Conservation (phyloP, 176 grass and related monocot species). For the Carex pumila region DNA sequence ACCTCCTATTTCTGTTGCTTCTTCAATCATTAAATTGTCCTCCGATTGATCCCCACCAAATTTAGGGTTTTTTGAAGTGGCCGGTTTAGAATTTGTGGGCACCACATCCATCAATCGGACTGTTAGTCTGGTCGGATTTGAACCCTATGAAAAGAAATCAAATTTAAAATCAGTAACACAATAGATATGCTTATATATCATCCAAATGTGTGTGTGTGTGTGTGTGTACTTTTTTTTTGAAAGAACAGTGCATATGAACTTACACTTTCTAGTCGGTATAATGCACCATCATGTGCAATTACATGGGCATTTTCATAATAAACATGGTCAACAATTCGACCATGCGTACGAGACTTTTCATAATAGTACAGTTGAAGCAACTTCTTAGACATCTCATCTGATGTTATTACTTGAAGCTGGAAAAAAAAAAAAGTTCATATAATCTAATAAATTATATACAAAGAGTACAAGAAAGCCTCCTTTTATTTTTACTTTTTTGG, state of each 20-base stretch:
- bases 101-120: conserved; percentile 59
- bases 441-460: background rate
- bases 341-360: conserved; percentile 47
- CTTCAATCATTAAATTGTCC: conserved; percentile 52
- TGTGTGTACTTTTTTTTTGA: background rate
- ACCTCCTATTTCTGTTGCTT: conserved; percentile 38
- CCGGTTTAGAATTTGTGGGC: conserved; percentile 50
- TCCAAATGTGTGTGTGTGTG: background rate
- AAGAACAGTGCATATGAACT: conserved; percentile 9
- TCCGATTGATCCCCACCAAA: conserved; percentile 55
- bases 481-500: background rate
- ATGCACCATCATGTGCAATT: conserved; percentile 44
- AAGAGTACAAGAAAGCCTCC: background rate
- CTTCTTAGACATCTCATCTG: conserved; percentile 58
- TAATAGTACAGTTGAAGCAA: conserved; percentile 55
- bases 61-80: conserved; percentile 41
- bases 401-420: conserved; percentile 60
- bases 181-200: background rate
- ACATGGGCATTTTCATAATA: conserved; percentile 71
- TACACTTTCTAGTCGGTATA: conserved; percentile 60
- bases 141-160: conserved; percentile 22
- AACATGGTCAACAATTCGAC: conserved; percentile 39
- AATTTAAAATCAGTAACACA: background rate
- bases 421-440: background rate
- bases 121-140: conserved; percentile 33